A percentile compares a stretch with the other conserved stretches of the same genome.
These are phyloP conservation scores for Gryganskiella cystojenkinii DNA, from an alignment of 192 early-diverging fungal genomes.

Conservation along the genomic window DNA sequence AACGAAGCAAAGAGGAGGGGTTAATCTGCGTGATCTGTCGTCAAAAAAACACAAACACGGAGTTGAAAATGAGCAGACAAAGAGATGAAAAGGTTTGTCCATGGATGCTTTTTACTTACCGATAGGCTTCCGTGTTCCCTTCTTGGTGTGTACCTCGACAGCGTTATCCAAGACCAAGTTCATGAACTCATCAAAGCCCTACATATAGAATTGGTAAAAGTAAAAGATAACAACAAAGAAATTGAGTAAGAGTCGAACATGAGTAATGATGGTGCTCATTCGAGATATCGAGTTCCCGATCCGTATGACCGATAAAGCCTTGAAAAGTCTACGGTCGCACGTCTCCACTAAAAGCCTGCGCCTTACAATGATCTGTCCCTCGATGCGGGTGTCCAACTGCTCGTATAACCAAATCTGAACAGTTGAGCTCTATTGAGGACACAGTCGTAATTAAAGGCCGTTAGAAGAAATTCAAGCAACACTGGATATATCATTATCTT, in stretches of 20 bases:
- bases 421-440: constrained; percentile 74
- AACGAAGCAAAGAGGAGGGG: neutral
- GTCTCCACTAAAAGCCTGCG: too few species aligned
- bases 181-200: constrained; percentile 99
- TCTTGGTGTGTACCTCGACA: constrained; percentile 85
- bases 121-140: constrained; percentile 75
- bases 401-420: constrained; percentile 97
- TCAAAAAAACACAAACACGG: neutral
- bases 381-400: constrained; percentile 86
- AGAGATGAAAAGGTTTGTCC: too few species aligned
- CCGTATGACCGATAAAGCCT: neutral
- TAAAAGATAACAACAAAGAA: neutral
- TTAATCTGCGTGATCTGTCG: neutral
- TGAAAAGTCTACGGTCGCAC: constrained; percentile 4
- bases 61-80: neutral
- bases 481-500: too few species aligned
- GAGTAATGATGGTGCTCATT: too few species aligned
- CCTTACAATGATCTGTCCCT: constrained; percentile 92
- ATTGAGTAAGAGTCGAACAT: neutral
- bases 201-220: constrained; percentile 7
- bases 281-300: neutral
- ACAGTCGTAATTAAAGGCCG: neutral
- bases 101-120: too few species aligned
- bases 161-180: constrained; percentile 94
- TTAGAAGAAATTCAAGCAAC: neutral